phyloP scores from a whole-genome alignment of 176 grass and related monocot species.

The Oryza glumipatula region DNA sequence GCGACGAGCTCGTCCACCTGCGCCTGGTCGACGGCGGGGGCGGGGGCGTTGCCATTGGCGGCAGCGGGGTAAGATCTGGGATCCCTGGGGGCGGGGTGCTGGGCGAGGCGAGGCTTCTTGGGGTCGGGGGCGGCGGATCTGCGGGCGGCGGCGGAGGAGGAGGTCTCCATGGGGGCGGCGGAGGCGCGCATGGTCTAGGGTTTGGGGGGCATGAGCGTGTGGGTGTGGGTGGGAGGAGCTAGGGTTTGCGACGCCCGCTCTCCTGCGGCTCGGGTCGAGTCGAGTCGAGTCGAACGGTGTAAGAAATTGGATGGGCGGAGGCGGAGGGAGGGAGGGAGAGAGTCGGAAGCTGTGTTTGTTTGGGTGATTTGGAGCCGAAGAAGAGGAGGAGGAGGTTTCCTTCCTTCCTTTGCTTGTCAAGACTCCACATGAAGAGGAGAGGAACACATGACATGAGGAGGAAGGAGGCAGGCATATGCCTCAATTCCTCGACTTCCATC shows the following conservation, averaged over 20 bases:
- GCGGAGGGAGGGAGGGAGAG: no score
- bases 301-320: no score
- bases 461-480: no score
- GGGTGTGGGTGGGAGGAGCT: not conserved
- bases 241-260: conserved; percentile 35
- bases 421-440: no score
- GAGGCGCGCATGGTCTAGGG: conserved; percentile 51
- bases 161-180: conserved; percentile 38
- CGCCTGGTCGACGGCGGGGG: conserved; percentile 27
- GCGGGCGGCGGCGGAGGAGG: conserved; percentile 30
- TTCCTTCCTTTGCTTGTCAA: no score
- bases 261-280: no score
- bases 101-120: conserved; percentile 74
- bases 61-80: conserved; percentile 57
- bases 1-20: conserved; percentile 73
- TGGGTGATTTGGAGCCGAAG: no score
- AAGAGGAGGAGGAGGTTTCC: no score
- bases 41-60: conserved; percentile 17
- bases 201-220: conserved; percentile 17
- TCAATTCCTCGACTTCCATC: no score
- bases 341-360: no score
- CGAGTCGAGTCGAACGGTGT: not conserved
- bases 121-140: conserved; percentile 74
- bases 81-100: conserved; percentile 35
- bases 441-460: no score